Conservation (phyloP, 2,329 filamentous ascomycete species). For the Kalmusia sp. region DNA sequence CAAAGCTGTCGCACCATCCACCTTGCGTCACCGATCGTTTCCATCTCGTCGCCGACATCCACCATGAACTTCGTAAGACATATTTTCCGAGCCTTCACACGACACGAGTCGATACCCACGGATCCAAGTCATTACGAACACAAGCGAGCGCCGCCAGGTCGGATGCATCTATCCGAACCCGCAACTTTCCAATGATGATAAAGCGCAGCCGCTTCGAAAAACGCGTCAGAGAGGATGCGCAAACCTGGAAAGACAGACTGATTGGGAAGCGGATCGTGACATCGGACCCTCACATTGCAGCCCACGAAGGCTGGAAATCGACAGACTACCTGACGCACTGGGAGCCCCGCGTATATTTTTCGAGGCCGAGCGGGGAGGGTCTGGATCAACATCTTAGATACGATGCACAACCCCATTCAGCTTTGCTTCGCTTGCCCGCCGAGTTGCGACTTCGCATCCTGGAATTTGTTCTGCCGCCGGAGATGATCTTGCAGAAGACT, state of each 20-base stretch:
- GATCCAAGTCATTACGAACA: no score
- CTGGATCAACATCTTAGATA: constrained; percentile 9
- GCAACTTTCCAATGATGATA: no score
- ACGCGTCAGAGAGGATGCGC: constrained; percentile 14
- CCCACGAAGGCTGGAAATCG: constrained; percentile 5
- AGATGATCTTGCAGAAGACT: constrained; percentile 3
- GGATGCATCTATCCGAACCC: no score
- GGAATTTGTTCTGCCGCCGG: constrained; percentile 9
- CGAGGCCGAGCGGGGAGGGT: constrained; percentile 6
- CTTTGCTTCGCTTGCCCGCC: constrained; percentile 14
- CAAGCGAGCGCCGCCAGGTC: no score
- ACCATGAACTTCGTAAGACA: no score
- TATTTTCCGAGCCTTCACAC: no score
- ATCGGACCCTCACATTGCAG: constrained; percentile 8
- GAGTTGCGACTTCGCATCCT: constrained; percentile 18
- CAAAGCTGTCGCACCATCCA: background rate
- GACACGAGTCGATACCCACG: no score
- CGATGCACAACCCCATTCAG: constrained; percentile 8
- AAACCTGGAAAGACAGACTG: constrained; percentile 16
- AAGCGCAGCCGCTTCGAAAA: background rate
- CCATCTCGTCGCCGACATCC: no score
- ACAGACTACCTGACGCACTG: background rate
- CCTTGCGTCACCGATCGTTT: background rate
- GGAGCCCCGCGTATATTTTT: constrained; percentile 17
- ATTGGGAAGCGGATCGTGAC: constrained; percentile 17